Evolutionary conservation across 768 basidiomycete genomes (phyloP), one percentile per base, ranked within the genome.

Genomic region (Symmetrospora coprosmae): DNA sequence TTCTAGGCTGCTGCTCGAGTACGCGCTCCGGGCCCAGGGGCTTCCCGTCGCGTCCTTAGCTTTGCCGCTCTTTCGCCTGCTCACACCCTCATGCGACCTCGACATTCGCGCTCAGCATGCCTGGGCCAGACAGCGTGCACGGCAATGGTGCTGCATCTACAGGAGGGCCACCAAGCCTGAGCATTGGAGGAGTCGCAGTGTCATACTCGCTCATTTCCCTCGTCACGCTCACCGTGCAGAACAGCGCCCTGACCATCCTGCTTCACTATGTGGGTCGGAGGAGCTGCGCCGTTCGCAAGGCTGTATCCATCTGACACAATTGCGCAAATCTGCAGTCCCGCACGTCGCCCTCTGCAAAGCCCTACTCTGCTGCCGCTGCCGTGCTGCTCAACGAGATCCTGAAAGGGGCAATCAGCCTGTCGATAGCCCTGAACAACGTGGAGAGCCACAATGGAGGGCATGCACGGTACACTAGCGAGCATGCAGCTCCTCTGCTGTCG

Each of bases 171-270:
- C 52, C 52, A 25, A 39, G 34, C 17, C 52, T 55, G 21, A 39
- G 16, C 23, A 33, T 55, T 19, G 52, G 21, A n/a, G 37, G 52
- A 19, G 4, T 41, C 8, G 33, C 34, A 17, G 31, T 58, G n/a
- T 43, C 55, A 6, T 58, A 58, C 55, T 58, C 55, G 40, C 41
- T 58, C 17, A 46, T 58, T 17, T 58, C 55, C n/a, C 55, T 58
- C 7, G 79, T 97, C 37, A 86, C 90, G 71, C 89, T 90, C 2
- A 91, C 91, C 23, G 92, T 97, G 50, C 91, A 97, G 75, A 96
- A 96, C 74, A 88, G 88, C 21, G 75, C 82, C 58, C 72, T 97
- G 58, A 86, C 88, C 33, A 81, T 97, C 72, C 84, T 96, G 71
- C 91, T 97, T 86, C 90, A 94, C 76, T 87, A 92, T 73, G 94